Evolutionary conservation across 345 rosid genomes (phyloP).

Genomic region (Euphorbia pulcherrima): DNA sequence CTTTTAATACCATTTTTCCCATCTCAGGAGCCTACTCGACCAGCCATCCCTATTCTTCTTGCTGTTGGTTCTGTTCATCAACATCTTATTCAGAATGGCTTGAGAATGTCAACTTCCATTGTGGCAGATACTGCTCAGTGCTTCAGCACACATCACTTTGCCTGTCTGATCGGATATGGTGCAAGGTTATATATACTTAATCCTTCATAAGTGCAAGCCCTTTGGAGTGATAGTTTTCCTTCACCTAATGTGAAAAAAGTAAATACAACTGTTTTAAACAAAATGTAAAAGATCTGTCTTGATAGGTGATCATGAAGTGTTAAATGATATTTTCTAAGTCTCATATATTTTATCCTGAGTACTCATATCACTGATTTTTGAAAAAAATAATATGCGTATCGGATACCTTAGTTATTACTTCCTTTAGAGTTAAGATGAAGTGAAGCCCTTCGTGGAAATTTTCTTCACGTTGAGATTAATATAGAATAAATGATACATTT

Average conservation of each 20-base stretch:
- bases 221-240: neutral
- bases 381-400: neutral
- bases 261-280: neutral
- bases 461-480: neutral
- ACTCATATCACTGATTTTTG: neutral
- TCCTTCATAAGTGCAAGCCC: slow-evolving; percentile 13
- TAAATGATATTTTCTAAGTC: neutral
- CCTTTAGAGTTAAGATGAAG: neutral
- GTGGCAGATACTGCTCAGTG: slow-evolving; percentile 96
- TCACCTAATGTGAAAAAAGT: neutral
- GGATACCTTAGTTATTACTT: neutral
- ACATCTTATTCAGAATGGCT: slow-evolving; percentile 96
- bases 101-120: slow-evolving; percentile 90
- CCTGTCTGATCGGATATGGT: slow-evolving; percentile 96
- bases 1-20: slow-evolving; percentile 10
- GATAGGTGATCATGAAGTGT: neutral
- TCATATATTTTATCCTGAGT: neutral
- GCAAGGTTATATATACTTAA: slow-evolving; percentile 60
- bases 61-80: slow-evolving; percentile 99
- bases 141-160: slow-evolving; percentile 98
- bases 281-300: neutral
- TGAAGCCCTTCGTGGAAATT: neutral
- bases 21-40: slow-evolving; percentile 80
- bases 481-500: neutral
- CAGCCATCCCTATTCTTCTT: slow-evolving; percentile 90